A percentile compares a stretch with the other conserved stretches of the same genome.
Evolutionary conservation across 2,329 filamentous ascomycete genomes (phyloP).

Genomic region (Fusarium aywerte): DNA sequence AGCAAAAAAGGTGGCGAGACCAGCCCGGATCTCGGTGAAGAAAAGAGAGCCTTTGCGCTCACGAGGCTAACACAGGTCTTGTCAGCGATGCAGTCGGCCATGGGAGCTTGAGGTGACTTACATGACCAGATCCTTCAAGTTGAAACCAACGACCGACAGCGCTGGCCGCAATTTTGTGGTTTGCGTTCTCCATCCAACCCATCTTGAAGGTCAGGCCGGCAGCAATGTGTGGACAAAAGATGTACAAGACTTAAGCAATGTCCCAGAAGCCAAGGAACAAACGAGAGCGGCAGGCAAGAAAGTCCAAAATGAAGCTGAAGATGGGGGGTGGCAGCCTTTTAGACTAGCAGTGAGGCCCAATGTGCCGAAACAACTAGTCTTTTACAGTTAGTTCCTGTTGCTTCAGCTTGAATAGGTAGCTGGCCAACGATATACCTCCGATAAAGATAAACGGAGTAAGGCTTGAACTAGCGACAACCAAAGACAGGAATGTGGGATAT

Average conservation of each 20-base stretch:
- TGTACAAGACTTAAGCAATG: conserved; percentile 20
- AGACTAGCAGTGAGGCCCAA: conserved; percentile 10
- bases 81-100: background rate
- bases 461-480: conserved; percentile 20
- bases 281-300: background rate
- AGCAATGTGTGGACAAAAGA: conserved; percentile 3
- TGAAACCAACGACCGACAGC: conserved; percentile 78
- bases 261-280: background rate
- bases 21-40: conserved; percentile 85
- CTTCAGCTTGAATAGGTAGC: conserved; percentile 4
- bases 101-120: conserved; percentile 59
- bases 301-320: conserved; percentile 10
- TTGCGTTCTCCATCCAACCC: conserved; percentile 62
- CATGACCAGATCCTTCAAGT: conserved; percentile 84
- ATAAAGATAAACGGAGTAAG: conserved; percentile 31
- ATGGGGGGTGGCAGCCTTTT: conserved; percentile 28
- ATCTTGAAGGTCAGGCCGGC: conserved; percentile 47
- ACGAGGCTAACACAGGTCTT: conserved; percentile 60
- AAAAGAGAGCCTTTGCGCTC: conserved; percentile 81
- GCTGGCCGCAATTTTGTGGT: conserved; percentile 70
- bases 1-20: conserved; percentile 81
- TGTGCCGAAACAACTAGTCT: conserved; percentile 19
- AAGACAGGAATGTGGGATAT: conserved; percentile 37
- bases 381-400: conserved; percentile 29
- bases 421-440: conserved; percentile 31